Evolutionary conservation across 257 asterid species (phyloP).

Genomic region (Capsicum chinense): DNA sequence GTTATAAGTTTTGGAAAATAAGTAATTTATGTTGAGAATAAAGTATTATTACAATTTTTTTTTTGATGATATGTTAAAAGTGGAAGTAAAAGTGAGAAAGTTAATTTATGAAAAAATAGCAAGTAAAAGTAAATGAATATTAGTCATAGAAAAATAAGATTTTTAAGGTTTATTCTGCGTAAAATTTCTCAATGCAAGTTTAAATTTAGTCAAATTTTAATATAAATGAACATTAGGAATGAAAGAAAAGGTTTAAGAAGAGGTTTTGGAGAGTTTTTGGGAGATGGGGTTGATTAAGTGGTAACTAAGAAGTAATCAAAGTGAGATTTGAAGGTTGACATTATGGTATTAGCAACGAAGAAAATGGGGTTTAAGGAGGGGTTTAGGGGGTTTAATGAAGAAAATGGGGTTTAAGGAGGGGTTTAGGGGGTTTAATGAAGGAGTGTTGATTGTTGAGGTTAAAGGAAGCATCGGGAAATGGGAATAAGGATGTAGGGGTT

Average conservation of each 20-base stretch:
- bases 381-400: conserved; percentile 27
- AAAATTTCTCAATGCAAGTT: too few species aligned
- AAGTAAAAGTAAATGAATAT: too few species aligned
- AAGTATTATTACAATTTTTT: too few species aligned
- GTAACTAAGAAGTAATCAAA: not conserved
- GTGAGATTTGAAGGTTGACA: conserved; percentile 20
- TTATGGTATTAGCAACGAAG: not conserved
- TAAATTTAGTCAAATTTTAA: too few species aligned
- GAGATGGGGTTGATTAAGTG: not conserved
- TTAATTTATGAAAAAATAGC: too few species aligned
- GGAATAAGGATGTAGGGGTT: conserved; percentile 42
- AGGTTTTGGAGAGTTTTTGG: conserved; percentile 20
- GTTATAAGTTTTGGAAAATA: too few species aligned
- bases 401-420: conserved; percentile 4
- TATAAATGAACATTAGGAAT: not conserved
- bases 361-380: not conserved
- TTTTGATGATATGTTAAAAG: too few species aligned
- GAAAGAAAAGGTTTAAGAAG: not conserved
- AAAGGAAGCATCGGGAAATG: conserved; percentile 65
- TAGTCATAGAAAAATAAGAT: too few species aligned
- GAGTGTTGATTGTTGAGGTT: conserved; percentile 44
- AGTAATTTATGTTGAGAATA: too few species aligned
- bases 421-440: conserved; percentile 27
- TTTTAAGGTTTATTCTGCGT: too few species aligned
- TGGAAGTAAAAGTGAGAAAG: too few species aligned